Percentiles rank a stretch among this genome's conserved stretches.
Conservation (phyloP, 208 protist species). For the Phytomonas sp. region DNA sequence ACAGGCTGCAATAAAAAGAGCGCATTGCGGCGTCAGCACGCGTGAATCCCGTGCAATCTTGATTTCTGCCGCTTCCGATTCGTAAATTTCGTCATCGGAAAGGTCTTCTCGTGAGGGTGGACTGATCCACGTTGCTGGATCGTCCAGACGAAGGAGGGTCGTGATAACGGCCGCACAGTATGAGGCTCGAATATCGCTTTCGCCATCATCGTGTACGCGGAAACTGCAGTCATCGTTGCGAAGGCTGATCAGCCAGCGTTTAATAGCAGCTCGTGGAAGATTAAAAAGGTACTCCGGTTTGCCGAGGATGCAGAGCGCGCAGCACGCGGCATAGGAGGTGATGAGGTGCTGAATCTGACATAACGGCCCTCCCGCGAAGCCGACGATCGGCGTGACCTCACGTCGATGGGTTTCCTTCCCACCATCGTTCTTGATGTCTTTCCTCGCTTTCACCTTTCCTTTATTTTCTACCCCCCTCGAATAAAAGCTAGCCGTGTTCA, state of each 20-base stretch:
- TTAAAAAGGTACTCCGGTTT: slow-evolving; percentile 16
- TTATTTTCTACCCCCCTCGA: not conserved
- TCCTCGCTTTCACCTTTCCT: not conserved
- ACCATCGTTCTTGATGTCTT: not conserved
- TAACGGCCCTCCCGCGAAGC: slow-evolving; percentile 74
- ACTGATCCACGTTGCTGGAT: slow-evolving; percentile 16
- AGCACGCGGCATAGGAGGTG: slow-evolving; percentile 75
- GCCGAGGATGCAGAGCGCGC: slow-evolving; percentile 63
- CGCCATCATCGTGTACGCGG: slow-evolving; percentile 72
- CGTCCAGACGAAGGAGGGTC: slow-evolving; percentile 55
- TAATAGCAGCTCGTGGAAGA: slow-evolving; percentile 70
- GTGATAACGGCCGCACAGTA: slow-evolving; percentile 84
- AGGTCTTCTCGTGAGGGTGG: not conserved
- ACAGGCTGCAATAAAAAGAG: slow-evolving; percentile 60
- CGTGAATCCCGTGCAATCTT: slow-evolving; percentile 22
- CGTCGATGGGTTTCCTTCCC: not conserved
- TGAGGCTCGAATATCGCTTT: slow-evolving; percentile 79
- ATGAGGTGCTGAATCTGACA: slow-evolving; percentile 76
- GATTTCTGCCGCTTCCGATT: slow-evolving; percentile 6
- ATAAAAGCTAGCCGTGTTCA: not conserved
- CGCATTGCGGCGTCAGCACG: slow-evolving; percentile 37
- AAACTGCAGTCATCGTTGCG: slow-evolving; percentile 74
- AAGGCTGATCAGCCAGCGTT: slow-evolving; percentile 79
- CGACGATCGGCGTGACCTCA: slow-evolving; percentile 16
- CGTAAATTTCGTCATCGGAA: not conserved